These are phyloP conservation scores for Eudorina sp. DNA, from an alignment of 139 green algal genomes.

Conservation along the genomic window DNA sequence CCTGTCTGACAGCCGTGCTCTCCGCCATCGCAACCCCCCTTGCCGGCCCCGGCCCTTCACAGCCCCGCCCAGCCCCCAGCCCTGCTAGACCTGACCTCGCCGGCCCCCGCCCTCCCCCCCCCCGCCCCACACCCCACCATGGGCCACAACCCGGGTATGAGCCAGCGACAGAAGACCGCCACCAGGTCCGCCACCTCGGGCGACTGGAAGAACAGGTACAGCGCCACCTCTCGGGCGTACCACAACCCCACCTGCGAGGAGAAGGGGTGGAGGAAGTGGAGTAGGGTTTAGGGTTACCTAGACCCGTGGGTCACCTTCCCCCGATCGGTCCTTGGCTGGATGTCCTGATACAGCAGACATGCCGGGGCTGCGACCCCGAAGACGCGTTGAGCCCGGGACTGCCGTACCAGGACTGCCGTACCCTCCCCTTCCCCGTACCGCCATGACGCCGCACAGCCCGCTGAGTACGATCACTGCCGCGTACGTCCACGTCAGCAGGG, in stretches of 20 bases:
- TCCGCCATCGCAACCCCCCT: neutral
- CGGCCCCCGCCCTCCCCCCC: neutral
- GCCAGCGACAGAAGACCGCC: slow-evolving; percentile 37
- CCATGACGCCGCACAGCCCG: slow-evolving; percentile 28
- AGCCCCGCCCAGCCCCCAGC: neutral
- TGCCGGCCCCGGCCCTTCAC: neutral
- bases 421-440: slow-evolving; percentile 38
- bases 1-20: no score
- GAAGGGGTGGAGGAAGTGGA: neutral
- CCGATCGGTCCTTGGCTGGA: no score
- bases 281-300: no score
- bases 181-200: slow-evolving; percentile 19
- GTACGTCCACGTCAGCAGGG: slow-evolving; percentile 53
- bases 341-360: no score
- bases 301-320: no score
- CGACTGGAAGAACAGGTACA: slow-evolving; percentile 32
- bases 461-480: slow-evolving; percentile 23
- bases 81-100: neutral
- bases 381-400: neutral
- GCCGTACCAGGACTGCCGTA: neutral
- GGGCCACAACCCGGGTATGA: slow-evolving; percentile 63
- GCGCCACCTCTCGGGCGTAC: slow-evolving; percentile 33
- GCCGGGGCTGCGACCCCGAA: no score
- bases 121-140: slow-evolving; percentile 39
- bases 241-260: slow-evolving; percentile 21